Evolutionary conservation across 2,329 filamentous ascomycete species (phyloP), one percentile per base, ranked within the genome.

Genomic region (Stylonectria norvegica): DNA sequence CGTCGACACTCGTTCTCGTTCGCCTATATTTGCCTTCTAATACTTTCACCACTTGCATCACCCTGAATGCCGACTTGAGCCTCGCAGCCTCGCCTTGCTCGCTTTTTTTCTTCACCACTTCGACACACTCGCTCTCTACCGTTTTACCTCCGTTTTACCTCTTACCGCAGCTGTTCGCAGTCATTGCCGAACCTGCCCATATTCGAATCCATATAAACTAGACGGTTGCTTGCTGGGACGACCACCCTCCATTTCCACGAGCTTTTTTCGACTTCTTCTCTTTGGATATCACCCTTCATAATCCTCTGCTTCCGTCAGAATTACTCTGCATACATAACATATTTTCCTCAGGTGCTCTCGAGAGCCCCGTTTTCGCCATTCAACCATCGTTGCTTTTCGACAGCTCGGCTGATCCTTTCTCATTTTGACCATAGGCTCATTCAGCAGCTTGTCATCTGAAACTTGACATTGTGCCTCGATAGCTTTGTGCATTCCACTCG

Each of bases 1-100:
- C 52, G 53, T 55, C 54, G 54, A 61, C 61, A 43, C 52, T 62
- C 60, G 49, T 62, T 64, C 53, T 47, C 9, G n/a, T n/a, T n/a
- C n/a, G 41, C 43, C 42, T 53, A 42, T 60, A 60, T 54, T 52
- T 47, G 50, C 49, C 55, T 56, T 51, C 46, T 57, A 56, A 59
- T 60, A 61, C 52, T 58, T 61, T 52, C 48, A 57, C 54, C 49
- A 45, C 48, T 57, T 48, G 42, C 45, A 11, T 47, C 39, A 39
- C 41, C 40, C 38, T 47, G 44, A 36, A 42, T 47, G 40, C 40
- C 28, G 32, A 32, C 42, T 36, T 42, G 35, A 50, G 48, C 38
- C 43, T 43, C 46, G 36, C 42, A 50, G 31, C 36, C 32, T 45
- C 38, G 46, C 52, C 40, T 43, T 56, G 43, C 56, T 58, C 53